These are phyloP conservation scores for Emericellopsis atlantica DNA, from an alignment of 2,329 filamentous ascomycete species.

Conservation along the genomic window DNA sequence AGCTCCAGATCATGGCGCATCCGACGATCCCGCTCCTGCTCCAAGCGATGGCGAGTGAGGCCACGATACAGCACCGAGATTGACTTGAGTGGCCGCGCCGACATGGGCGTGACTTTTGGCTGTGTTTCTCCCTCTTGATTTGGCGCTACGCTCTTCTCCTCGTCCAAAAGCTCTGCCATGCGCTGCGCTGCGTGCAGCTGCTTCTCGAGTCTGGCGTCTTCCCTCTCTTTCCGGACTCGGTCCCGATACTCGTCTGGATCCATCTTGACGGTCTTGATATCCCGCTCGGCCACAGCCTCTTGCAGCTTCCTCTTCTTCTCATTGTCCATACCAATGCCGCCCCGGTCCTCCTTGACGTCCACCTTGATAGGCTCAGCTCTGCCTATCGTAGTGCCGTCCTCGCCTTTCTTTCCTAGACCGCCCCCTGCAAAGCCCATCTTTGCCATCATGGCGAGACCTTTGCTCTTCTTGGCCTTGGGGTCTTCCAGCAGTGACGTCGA, in stretches of 20 bases:
- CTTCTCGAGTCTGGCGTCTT: constrained; percentile 54
- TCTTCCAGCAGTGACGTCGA: constrained; percentile 57
- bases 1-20: constrained; percentile 56
- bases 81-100: constrained; percentile 42
- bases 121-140: constrained; percentile 9
- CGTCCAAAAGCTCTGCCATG: constrained; percentile 65
- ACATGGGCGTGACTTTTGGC: constrained; percentile 18
- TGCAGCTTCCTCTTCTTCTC: constrained; percentile 69
- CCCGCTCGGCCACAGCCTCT: constrained; percentile 45
- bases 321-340: constrained; percentile 72
- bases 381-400: constrained; percentile 22
- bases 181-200: constrained; percentile 69
- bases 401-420: constrained; percentile 48
- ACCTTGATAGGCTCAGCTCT: constrained; percentile 62
- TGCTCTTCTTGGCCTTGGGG: constrained; percentile 49
- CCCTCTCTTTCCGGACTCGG: constrained; percentile 56
- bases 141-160: constrained; percentile 23
- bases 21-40: constrained; percentile 54
- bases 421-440: constrained; percentile 85
- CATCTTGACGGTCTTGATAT: constrained; percentile 46
- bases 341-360: constrained; percentile 63
- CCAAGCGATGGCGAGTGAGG: constrained; percentile 55
- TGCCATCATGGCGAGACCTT: constrained; percentile 92
- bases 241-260: constrained; percentile 64
- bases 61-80: constrained; percentile 73